Conservation (phyloP, 345 rosid species). For the Tarenaya hassleriana region DNA sequence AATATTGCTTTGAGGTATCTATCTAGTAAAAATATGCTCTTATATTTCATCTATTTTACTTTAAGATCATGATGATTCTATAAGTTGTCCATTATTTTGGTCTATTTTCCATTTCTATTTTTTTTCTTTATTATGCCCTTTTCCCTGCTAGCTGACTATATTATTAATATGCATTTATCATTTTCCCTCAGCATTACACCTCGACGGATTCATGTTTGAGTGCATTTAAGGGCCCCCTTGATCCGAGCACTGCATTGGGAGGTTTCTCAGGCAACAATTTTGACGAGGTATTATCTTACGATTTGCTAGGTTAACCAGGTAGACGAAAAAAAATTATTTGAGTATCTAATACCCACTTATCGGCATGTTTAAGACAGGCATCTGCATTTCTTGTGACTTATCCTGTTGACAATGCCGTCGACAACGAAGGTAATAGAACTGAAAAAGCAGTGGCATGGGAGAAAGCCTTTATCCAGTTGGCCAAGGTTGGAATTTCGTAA, state of each 20-base stretch:
- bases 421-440: conserved; percentile 57
- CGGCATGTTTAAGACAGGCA: conserved; percentile 57
- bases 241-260: conserved; percentile 91
- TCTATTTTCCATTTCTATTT: not conserved
- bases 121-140: not conserved
- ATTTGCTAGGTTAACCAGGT: conserved; percentile 10
- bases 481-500: conserved; percentile 45
- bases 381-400: conserved; percentile 87
- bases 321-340: conserved; percentile 6
- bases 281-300: conserved; percentile 54
- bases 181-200: conserved; percentile 69
- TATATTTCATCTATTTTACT: not conserved
- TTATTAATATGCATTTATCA: conserved; percentile 11
- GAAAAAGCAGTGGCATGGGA: conserved; percentile 87
- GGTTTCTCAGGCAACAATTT: conserved; percentile 85
- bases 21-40: conserved; percentile 16
- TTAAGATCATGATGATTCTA: not conserved
- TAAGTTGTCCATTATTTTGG: not conserved
- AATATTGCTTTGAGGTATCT: conserved; percentile 91
- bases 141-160: conserved; percentile 4
- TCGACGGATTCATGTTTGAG: conserved; percentile 84
- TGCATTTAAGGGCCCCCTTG: conserved; percentile 94
- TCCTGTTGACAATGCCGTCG: conserved; percentile 79
- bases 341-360: conserved; percentile 21
- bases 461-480: conserved; percentile 84